Base-by-base conservation (phyloP, 805 yeast species). In the Metschnikowia vanudenii region DNA sequence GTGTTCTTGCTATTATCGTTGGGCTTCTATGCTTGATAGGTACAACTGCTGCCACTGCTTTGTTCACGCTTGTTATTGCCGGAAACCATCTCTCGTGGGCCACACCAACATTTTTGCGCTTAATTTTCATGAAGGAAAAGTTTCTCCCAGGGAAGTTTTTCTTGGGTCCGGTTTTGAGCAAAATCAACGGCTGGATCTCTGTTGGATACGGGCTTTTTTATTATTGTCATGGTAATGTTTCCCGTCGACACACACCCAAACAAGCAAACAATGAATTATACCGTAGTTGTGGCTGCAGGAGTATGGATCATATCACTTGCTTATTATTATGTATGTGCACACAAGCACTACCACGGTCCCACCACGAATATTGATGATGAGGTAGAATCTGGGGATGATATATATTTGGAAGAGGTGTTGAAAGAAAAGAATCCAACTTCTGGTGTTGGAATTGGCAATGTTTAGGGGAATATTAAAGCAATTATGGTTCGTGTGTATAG, bases 131-230 rank as follows among this genome's bases (percentile, higher is more conserved):
- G 31, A 67, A 67, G 44, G 64, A 67, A 10, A 67, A 77, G 38
- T 82, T 82, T 55, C 68, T 59, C 12, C 88, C 88, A 1, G 94
- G 92, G 4, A 80, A 81, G 5, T 85, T 85, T 59, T 76, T 79
- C 59, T 60, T 83, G 36, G 92, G 92, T 29, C 65, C 68, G 12
- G 41, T 61, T 22, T 56, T 68, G 60, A 75, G 81, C 10, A 73
- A 71, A 17, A 56, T 63, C 9, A 62, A 81, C 32, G 77, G 79
- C 41, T 58, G 74, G 61, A 41, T 65, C 4, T 85, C 81, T 73
- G 74, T 79, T 42, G 50, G n/a, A n/a, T n/a, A n/a, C n/a, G n/a
- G n/a, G n/a, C n/a, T n/a, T 58, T 0, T 85, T 75, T 54, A 74
- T 77, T 47, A 78, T 84, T 29, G 64, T 80, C 18, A 63, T 84